phyloP scores from a whole-genome alignment of 164 flowering plant genomes.

The Platanus orientalis region DNA sequence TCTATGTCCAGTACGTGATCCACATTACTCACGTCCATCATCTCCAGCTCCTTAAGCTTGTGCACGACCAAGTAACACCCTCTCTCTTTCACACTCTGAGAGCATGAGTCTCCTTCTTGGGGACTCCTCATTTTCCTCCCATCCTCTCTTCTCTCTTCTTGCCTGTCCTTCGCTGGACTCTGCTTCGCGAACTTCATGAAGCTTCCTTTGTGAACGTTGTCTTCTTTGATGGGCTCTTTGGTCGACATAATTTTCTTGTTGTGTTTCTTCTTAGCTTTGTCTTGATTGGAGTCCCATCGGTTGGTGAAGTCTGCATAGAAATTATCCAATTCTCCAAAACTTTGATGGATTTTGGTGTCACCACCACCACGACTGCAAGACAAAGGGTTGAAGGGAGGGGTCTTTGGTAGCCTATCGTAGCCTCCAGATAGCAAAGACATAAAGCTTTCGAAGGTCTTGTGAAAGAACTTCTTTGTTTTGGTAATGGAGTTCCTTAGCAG shows the following conservation, averaged over 20 bases:
- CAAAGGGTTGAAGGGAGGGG: slow-evolving; percentile 35
- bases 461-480: slow-evolving; percentile 50
- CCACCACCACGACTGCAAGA: slow-evolving; percentile 23
- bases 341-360: slow-evolving; percentile 16
- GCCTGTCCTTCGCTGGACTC: slow-evolving; percentile 15
- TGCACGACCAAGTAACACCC: slow-evolving; percentile 26
- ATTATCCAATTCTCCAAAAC: slow-evolving; percentile 26
- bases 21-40: slow-evolving; percentile 47
- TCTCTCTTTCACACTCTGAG: slow-evolving; percentile 14
- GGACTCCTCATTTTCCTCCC: slow-evolving; percentile 17
- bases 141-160: slow-evolving; percentile 12
- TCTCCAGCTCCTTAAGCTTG: slow-evolving; percentile 62
- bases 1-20: slow-evolving; percentile 68
- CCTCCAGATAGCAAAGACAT: slow-evolving; percentile 44
- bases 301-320: slow-evolving; percentile 27
- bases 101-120: slow-evolving; percentile 23
- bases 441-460: slow-evolving; percentile 37
- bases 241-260: slow-evolving; percentile 8
- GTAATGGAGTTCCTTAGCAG: slow-evolving; percentile 48
- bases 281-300: slow-evolving; percentile 23
- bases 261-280: slow-evolving; percentile 13
- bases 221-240: slow-evolving; percentile 15
- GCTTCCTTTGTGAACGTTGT: slow-evolving; percentile 17
- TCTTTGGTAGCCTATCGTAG: slow-evolving; percentile 47
- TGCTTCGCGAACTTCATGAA: slow-evolving; percentile 13